Percentiles rank a stretch among this genome's conserved stretches.
phyloP scores from a whole-genome alignment of 768 basidiomycete species.

The Mycena amicta region DNA sequence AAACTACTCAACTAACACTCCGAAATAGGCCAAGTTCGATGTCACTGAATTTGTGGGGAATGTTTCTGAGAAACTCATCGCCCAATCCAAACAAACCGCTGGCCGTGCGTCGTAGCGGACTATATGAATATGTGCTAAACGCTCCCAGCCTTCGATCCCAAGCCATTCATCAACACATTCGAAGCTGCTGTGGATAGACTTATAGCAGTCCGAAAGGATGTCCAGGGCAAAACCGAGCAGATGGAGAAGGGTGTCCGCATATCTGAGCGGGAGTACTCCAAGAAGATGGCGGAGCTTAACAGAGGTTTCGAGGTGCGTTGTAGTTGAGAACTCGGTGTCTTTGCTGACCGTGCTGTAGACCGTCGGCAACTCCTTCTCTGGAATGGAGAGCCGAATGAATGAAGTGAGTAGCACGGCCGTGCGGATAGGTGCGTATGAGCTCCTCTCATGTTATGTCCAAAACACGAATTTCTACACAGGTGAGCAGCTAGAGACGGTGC shows the following conservation, averaged over 20 bases:
- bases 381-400: constrained; percentile 89
- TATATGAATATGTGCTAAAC: constrained; percentile 1
- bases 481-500: constrained; percentile 94
- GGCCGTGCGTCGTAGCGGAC: constrained; percentile 61
- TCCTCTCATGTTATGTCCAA: no score
- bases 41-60: constrained; percentile 86
- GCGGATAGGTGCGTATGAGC: constrained; percentile 70
- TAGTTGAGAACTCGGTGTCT: neutral
- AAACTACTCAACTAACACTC: constrained; percentile 5
- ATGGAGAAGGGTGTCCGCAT: constrained; percentile 90
- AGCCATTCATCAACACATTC: constrained; percentile 90
- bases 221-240: constrained; percentile 86
- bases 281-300: constrained; percentile 91
- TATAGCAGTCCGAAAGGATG: constrained; percentile 84
- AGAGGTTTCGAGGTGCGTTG: constrained; percentile 85
- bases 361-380: constrained; percentile 84
- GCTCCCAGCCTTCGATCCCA: constrained; percentile 83
- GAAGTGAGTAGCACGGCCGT: constrained; percentile 94
- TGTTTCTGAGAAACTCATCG: constrained; percentile 86
- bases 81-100: constrained; percentile 78
- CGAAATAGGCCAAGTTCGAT: constrained; percentile 80
- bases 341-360: constrained; percentile 48
- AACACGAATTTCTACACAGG: no score
- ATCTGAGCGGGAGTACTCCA: constrained; percentile 91
- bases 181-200: constrained; percentile 89